phyloP scores from a whole-genome alignment of 345 rosid species.

The Eucalyptus dawsonii region DNA sequence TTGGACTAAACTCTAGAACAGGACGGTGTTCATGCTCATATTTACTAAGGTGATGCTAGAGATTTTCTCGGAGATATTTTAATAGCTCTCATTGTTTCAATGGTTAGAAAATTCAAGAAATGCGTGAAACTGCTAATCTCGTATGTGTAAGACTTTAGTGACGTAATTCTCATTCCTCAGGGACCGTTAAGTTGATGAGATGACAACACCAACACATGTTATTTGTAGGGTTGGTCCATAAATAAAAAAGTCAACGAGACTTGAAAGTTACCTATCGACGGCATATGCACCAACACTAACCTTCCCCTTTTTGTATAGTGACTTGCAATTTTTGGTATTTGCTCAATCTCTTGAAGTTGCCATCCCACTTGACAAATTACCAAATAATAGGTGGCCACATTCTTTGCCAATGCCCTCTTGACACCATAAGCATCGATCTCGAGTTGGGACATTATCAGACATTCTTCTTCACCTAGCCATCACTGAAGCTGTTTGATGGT shows the following conservation, averaged over 20 bases:
- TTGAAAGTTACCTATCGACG: background rate
- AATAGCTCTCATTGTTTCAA: background rate
- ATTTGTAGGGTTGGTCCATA: background rate
- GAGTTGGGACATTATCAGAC: background rate
- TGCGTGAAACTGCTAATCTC: too few species aligned
- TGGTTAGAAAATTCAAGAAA: too few species aligned
- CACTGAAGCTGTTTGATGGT: background rate
- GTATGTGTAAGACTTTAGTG: background rate
- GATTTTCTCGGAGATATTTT: background rate
- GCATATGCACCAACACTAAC: background rate
- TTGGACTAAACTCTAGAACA: background rate
- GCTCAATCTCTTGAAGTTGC: background rate
- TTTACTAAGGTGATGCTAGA: background rate
- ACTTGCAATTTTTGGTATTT: background rate
- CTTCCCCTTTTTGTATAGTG: background rate
- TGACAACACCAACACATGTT: background rate
- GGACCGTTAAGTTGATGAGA: accelerated
- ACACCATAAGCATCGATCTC: background rate
- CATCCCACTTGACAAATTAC: background rate
- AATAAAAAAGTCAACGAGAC: background rate
- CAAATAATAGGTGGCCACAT: background rate
- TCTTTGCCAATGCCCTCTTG: background rate
- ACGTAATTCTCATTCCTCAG: background rate
- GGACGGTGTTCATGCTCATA: background rate
- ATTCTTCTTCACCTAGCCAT: background rate